Evolutionary conservation across 2,329 filamentous ascomycete genomes (phyloP).

Genomic region (Cladosporium velox): DNA sequence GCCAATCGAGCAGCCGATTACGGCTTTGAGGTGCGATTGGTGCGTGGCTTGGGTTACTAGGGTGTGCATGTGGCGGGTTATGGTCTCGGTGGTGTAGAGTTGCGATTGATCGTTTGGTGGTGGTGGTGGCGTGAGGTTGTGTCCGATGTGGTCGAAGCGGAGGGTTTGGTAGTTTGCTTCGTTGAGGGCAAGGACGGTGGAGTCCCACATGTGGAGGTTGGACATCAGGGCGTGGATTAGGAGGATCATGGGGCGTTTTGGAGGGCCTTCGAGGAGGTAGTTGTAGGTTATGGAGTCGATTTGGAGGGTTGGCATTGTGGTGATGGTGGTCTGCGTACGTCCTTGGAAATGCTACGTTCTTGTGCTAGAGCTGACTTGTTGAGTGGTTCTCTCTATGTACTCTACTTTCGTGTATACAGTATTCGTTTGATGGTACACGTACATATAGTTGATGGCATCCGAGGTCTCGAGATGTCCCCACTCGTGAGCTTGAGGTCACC

Average conservation of each 20-base stretch:
- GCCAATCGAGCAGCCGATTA: constrained; percentile 35
- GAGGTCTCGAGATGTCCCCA: constrained; percentile 1
- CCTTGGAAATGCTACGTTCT: too few species aligned
- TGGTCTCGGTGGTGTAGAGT: constrained; percentile 28
- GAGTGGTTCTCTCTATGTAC: not conserved
- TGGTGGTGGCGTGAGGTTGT: constrained; percentile 30
- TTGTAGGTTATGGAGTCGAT: constrained; percentile 33
- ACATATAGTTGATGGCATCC: not conserved
- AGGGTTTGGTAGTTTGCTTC: constrained; percentile 32
- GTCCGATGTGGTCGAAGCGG: constrained; percentile 35
- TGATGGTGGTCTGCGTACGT: not conserved
- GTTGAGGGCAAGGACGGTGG: constrained; percentile 27
- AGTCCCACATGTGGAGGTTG: constrained; percentile 33
- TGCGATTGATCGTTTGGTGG: constrained; percentile 21
- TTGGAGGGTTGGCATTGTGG: constrained; percentile 21
- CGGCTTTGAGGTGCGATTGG: constrained; percentile 25
- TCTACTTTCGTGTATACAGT: not conserved
- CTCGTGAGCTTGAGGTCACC: not conserved
- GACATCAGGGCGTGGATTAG: constrained; percentile 36
- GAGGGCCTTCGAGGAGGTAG: constrained; percentile 28
- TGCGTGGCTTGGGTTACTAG: constrained; percentile 25
- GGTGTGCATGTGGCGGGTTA: constrained; percentile 31
- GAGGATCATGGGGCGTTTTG: constrained; percentile 23
- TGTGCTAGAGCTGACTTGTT: too few species aligned
- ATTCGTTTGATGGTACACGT: not conserved